A percentile compares a stretch with the other conserved stretches of the same genome.
These are phyloP conservation scores for Gentiana dahurica DNA, from an alignment of 257 asterid genomes.

Conservation along the genomic window DNA sequence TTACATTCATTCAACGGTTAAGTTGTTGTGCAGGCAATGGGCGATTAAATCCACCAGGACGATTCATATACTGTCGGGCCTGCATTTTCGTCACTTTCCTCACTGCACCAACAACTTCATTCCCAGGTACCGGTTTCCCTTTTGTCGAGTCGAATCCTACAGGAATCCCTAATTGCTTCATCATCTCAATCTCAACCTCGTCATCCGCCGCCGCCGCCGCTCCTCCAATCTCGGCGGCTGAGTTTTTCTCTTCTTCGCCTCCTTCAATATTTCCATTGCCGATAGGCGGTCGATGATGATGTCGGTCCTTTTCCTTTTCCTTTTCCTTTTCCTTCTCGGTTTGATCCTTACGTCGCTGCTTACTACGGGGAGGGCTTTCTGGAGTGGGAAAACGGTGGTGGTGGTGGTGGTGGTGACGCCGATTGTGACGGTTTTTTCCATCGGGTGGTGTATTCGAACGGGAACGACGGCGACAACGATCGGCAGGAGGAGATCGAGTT, in stretches of 20 bases:
- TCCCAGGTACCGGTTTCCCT: slow-evolving; percentile 83
- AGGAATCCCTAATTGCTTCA: slow-evolving; percentile 92
- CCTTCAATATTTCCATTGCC: slow-evolving; percentile 7
- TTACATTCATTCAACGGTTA: slow-evolving; percentile 40
- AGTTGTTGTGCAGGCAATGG: slow-evolving; percentile 74
- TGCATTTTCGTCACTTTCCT: slow-evolving; percentile 93
- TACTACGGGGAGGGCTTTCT: slow-evolving; percentile 49
- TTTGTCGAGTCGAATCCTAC: slow-evolving; percentile 87
- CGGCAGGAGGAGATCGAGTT: slow-evolving; percentile 63
- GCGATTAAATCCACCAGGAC: slow-evolving; percentile 98
- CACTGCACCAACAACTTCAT: slow-evolving; percentile 71
- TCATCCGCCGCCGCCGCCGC: slow-evolving; percentile 23
- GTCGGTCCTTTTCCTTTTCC: slow-evolving; percentile 18
- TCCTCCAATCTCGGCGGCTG: slow-evolving; percentile 8
- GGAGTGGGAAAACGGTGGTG: slow-evolving; percentile 37
- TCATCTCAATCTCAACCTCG: slow-evolving; percentile 87
- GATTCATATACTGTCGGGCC: slow-evolving; percentile 98
- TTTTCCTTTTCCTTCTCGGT: slow-evolving; percentile 15
- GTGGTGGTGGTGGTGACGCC: slow-evolving; percentile 22
- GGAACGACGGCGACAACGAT: slow-evolving; percentile 30
- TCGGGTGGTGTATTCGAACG: slow-evolving; percentile 3
- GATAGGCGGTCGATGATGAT: slow-evolving; percentile 20
- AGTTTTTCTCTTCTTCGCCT: slow-evolving; percentile 14
- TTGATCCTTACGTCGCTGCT: slow-evolving; percentile 51
- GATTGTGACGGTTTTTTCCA: slow-evolving; percentile 33